Conservation (phyloP, 352 stramenopile genomes). For the Bremia lactucae region DNA sequence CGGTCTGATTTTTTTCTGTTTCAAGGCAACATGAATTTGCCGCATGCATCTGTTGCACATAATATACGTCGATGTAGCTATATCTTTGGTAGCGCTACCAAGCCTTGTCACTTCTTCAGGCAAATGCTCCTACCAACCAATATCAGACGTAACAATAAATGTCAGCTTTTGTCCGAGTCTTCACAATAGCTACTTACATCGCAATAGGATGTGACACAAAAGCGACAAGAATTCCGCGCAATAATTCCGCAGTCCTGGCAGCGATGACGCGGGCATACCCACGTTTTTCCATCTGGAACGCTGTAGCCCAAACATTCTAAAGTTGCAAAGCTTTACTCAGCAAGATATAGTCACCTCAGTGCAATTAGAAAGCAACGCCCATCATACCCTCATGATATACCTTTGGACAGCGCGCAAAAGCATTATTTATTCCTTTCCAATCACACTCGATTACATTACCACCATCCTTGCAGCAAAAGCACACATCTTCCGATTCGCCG, state of each 20-base stretch:
- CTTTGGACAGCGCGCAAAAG: conserved; percentile 47
- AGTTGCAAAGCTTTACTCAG: not conserved
- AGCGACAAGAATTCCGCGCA: conserved; percentile 43
- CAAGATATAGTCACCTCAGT: not conserved
- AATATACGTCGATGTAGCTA: conserved; percentile 45
- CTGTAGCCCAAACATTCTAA: conserved; percentile 58
- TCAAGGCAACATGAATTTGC: conserved; percentile 22
- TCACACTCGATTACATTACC: conserved; percentile 75
- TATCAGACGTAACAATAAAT: not conserved
- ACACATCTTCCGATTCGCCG: conserved; percentile 67
- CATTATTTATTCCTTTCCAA: conserved; percentile 33
- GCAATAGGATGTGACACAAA: conserved; percentile 70
- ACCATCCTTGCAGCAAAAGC: conserved; percentile 79
- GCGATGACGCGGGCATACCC: conserved; percentile 58
- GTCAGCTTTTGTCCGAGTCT: too few relatives aligned
- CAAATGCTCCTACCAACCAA: conserved; percentile 34
- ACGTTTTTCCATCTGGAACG: conserved; percentile 45
- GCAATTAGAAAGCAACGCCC: not conserved
- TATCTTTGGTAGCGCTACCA: conserved; percentile 37
- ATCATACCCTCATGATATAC: conserved; percentile 67
- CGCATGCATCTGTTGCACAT: conserved; percentile 42
- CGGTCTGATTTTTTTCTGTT: conserved; percentile 33
- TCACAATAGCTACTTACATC: conserved; percentile 25
- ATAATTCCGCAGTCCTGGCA: conserved; percentile 54
- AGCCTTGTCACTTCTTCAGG: conserved; percentile 29